Base-by-base conservation (phyloP, 2,329 filamentous ascomycete species). In the Teratosphaeriaceae sp. region DNA sequence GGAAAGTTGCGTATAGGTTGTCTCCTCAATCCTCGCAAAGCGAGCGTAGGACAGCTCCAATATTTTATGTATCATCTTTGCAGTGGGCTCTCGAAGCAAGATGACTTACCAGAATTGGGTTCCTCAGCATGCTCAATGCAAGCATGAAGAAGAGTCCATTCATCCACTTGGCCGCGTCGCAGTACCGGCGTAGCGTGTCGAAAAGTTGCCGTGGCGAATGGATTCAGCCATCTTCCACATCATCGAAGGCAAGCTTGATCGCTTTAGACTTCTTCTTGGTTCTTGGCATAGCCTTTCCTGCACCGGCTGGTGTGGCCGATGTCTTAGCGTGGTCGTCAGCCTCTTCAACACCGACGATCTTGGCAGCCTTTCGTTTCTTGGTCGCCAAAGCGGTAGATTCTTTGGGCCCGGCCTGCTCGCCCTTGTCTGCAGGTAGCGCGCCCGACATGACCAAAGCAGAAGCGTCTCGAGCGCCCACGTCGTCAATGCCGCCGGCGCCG, bases 311-410 rank as follows among this genome's bases (percentile, higher is more conserved):
- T 34, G 11, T 51, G 38, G 8, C 41, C 44, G 8, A 30, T 12
- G 40, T 33, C 3, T n/a, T n/a, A 15, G 19, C 36, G 5, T 19
- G 43, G 11, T 48, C 48, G 13, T 48, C 49, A 1, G 45, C 49
- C 2, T 56, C 55, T 5, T 61, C 60, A 12, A 55, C 53, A 16
- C 58, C 61, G 19, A 66, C 46, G 5, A 62, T 54, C 43, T 62
- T 64, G 2, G 43, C 63, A 22, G 53, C 53, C 43, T 66, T 66
- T 16, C 63, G 52, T 49, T 66, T 66, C 52, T 63, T 65, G 40
- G 48, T 44, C 18, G 52, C 50, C 16, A 46, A 38, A n/a, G 51
- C 55, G 29, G 53, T 47, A 20, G 55, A 56, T 20, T 50, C 31
- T 5, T 47, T 54, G 34, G 44, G 29, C 24, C 48, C 48, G 24